Conservation (phyloP, 352 stramenopile species). For the Halophytophthora polymorphica region DNA sequence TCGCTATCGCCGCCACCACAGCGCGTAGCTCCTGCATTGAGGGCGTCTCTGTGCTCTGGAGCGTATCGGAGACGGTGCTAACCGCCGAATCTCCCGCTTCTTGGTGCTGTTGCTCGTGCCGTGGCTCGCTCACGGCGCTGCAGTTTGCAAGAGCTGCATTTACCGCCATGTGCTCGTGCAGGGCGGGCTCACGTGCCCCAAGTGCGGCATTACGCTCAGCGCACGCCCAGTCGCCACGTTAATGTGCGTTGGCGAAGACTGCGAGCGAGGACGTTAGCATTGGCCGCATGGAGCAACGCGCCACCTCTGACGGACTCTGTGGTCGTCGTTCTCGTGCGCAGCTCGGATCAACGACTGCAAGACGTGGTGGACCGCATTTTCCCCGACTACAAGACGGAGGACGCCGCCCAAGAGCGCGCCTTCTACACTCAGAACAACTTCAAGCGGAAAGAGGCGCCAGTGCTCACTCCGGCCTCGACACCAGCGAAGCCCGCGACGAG, state of each 20-base stretch:
- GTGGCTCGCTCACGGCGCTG: not conserved
- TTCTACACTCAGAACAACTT: constrained; percentile 70
- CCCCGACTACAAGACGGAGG: constrained; percentile 52
- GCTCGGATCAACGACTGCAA: constrained; percentile 71
- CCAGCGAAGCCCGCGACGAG: not conserved
- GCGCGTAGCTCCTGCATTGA: not conserved
- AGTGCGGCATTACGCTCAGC: constrained; percentile 55
- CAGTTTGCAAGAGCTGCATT: constrained; percentile 87
- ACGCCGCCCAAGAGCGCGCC: constrained; percentile 41
- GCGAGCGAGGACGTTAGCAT: not conserved
- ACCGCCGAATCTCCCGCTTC: not conserved
- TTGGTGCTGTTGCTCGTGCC: not conserved
- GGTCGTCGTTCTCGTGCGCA: constrained; percentile 8
- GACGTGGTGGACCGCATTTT: constrained; percentile 77
- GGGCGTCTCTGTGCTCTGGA: no score
- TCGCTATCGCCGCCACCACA: not conserved
- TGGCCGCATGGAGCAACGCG: no score
- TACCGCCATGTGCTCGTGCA: constrained; percentile 73
- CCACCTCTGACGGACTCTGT: constrained; percentile 3
- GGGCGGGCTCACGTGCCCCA: constrained; percentile 50
- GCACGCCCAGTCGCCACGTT: constrained; percentile 55
- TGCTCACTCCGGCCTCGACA: not conserved
- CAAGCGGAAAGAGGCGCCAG: constrained; percentile 28
- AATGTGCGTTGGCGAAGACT: constrained; percentile 35
- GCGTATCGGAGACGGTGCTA: no score